Conservation (phyloP, 306 rosid species). For the Corylus avellana region DNA sequence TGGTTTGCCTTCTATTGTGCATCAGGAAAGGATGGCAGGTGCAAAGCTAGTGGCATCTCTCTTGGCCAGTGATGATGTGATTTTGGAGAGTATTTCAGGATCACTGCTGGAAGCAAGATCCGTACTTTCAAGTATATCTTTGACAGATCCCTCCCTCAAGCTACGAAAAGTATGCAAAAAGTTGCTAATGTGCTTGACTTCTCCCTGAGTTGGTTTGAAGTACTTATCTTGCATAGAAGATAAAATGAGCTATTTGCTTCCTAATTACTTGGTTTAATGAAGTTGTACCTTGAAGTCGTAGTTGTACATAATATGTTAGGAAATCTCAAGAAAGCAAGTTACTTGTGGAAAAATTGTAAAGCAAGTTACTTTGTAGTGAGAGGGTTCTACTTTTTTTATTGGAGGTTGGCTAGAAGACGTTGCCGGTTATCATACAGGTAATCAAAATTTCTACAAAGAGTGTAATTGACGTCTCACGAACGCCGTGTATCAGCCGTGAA, state of each 20-base stretch:
- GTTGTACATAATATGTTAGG: not conserved
- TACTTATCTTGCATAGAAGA: not conserved
- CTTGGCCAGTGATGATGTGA: conserved; percentile 78
- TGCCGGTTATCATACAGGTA: too few species aligned
- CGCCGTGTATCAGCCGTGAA: too few species aligned
- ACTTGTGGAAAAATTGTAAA: too few species aligned
- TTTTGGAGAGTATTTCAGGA: conserved; percentile 63
- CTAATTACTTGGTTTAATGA: not conserved
- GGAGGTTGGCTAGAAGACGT: too few species aligned
- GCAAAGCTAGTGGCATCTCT: conserved; percentile 88
- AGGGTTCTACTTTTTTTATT: too few species aligned
- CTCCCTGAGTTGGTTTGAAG: conserved; percentile 36
- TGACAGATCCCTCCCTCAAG: conserved; percentile 65
- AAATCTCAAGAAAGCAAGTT: too few species aligned
- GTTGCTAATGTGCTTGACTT: conserved; percentile 69
- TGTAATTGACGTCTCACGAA: too few species aligned
- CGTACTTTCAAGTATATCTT: conserved; percentile 52
- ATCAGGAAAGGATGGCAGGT: conserved; percentile 83
- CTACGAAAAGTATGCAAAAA: conserved; percentile 62
- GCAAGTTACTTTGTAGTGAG: too few species aligned
- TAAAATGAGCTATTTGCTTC: not conserved
- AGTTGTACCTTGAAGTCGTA: not conserved
- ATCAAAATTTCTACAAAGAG: too few species aligned
- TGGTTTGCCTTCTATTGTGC: conserved; percentile 15
- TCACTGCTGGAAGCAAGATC: conserved; percentile 72